Conservation (phyloP, 495 filamentous ascomycete species). For the Aspergillus ellipticus region DNA sequence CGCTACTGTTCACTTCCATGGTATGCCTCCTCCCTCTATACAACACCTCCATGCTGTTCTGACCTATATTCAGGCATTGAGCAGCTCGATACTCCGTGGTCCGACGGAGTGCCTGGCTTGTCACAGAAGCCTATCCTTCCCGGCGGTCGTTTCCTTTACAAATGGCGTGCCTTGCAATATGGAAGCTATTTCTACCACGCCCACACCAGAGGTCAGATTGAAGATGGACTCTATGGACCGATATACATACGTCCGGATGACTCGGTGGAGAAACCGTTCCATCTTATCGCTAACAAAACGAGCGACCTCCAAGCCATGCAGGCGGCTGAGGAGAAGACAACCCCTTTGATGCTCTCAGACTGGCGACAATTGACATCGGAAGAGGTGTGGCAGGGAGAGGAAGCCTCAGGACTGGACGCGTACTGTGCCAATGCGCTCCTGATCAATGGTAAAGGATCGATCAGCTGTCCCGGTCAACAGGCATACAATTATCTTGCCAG, state of each 20-base stretch:
- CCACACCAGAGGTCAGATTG: conserved; percentile 42
- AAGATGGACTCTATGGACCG: conserved; percentile 44
- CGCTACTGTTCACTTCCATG: conserved; percentile 48
- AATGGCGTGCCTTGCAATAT: conserved; percentile 47
- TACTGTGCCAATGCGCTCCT: conserved; percentile 46
- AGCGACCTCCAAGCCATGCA: conserved; percentile 40
- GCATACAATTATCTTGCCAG: conserved; percentile 34
- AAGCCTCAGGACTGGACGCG: conserved; percentile 36
- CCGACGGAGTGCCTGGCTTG: conserved; percentile 53
- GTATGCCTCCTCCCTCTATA: conserved; percentile 16
- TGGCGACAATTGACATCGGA: conserved; percentile 50
- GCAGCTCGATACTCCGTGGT: conserved; percentile 37
- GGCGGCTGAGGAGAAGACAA: conserved; percentile 39
- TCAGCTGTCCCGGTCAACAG: conserved; percentile 39
- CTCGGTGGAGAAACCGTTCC: conserved; percentile 34
- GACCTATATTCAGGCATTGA: conserved; percentile 8
- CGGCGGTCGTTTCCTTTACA: conserved; percentile 43
- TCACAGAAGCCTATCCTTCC: conserved; percentile 44
- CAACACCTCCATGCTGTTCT: background rate
- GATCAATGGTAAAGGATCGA: conserved; percentile 54
- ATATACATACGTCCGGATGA: conserved; percentile 19
- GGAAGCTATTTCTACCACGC: conserved; percentile 55
- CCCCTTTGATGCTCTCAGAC: conserved; percentile 51
- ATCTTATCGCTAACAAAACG: conserved; percentile 36
- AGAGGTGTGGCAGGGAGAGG: conserved; percentile 37